Percentiles rank a stretch among this genome's conserved stretches.
Evolutionary conservation across 1,139 yeast species (phyloP).

Genomic region (Blastobotrys buckinghamii): DNA sequence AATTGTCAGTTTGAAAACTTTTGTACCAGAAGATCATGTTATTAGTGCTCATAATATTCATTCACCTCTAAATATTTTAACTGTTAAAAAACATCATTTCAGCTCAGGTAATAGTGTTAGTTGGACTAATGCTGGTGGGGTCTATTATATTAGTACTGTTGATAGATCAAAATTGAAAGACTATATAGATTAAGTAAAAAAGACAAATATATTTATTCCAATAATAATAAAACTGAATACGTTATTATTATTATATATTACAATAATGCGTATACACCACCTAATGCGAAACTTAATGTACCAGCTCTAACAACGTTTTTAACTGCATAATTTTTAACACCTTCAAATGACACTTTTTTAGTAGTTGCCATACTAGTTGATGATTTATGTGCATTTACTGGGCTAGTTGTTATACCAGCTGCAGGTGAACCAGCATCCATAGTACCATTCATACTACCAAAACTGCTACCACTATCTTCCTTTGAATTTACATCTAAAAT

Average conservation of each 20-base stretch:
- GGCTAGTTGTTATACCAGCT: too few relatives aligned
- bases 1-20: conserved; percentile 70
- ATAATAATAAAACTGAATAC: background rate
- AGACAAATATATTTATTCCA: background rate
- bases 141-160: conserved; percentile 72
- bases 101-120: conserved; percentile 64
- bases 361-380: too few relatives aligned
- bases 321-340: background rate
- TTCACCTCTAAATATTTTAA: conserved; percentile 51
- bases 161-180: conserved; percentile 31
- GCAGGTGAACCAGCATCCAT: too few relatives aligned
- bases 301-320: background rate
- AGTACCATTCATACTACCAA: too few relatives aligned
- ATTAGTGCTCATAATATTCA: conserved; percentile 49
- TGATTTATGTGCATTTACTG: too few relatives aligned
- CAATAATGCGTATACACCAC: background rate
- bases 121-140: conserved; percentile 86
- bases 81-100: conserved; percentile 60
- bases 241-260: background rate
- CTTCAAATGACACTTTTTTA: too few relatives aligned
- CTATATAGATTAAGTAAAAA: background rate
- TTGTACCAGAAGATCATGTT: conserved; percentile 51
- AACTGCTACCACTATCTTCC: background rate
- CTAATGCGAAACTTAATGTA: background rate
- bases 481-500: too few relatives aligned